phyloP scores from a whole-genome alignment of 2,329 filamentous ascomycete species.

The Paecilomyces dactylethromorphus region DNA sequence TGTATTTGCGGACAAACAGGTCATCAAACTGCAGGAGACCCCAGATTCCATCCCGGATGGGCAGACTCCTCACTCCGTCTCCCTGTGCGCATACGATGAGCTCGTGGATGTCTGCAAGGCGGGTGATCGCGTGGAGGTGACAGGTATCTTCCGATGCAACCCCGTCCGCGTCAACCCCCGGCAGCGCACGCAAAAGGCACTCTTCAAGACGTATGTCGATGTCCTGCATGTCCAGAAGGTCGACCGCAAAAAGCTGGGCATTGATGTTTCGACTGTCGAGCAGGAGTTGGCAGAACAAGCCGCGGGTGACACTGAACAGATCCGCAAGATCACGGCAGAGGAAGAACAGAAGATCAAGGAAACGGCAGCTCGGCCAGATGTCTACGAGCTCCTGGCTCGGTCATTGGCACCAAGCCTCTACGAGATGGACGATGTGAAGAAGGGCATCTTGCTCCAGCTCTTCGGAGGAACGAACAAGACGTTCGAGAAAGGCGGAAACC shows the following conservation, averaged over 20 bases:
- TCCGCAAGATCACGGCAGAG: slow-evolving; percentile 73
- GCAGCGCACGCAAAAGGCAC: slow-evolving; percentile 83
- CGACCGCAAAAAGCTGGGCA: slow-evolving; percentile 88
- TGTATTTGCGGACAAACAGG: slow-evolving; percentile 91
- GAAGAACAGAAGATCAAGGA: slow-evolving; percentile 84
- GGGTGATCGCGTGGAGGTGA: slow-evolving; percentile 91
- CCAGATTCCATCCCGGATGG: slow-evolving; percentile 91
- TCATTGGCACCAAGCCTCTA: slow-evolving; percentile 93
- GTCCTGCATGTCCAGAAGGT: slow-evolving; percentile 94
- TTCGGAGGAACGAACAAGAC: slow-evolving; percentile 98
- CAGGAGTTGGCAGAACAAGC: slow-evolving; percentile 69
- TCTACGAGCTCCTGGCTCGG: slow-evolving; percentile 86
- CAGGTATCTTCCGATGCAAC: slow-evolving; percentile 92
- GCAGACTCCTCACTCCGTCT: slow-evolving; percentile 95
- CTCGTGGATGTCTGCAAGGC: slow-evolving; percentile 97
- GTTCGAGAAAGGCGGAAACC: slow-evolving; percentile 92
- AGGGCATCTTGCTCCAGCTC: slow-evolving; percentile 90
- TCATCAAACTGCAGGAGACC: slow-evolving; percentile 97
- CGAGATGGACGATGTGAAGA: slow-evolving; percentile 98
- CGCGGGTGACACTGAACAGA: slow-evolving; percentile 70
- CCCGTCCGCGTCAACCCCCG: slow-evolving; percentile 91
- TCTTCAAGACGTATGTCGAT: slow-evolving; percentile 98
- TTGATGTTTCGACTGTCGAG: slow-evolving; percentile 82
- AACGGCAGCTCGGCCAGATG: slow-evolving; percentile 71
- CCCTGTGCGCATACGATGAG: slow-evolving; percentile 92